These are phyloP conservation scores for Trapa bicornis DNA, from an alignment of 345 rosid genomes.

Conservation along the genomic window DNA sequence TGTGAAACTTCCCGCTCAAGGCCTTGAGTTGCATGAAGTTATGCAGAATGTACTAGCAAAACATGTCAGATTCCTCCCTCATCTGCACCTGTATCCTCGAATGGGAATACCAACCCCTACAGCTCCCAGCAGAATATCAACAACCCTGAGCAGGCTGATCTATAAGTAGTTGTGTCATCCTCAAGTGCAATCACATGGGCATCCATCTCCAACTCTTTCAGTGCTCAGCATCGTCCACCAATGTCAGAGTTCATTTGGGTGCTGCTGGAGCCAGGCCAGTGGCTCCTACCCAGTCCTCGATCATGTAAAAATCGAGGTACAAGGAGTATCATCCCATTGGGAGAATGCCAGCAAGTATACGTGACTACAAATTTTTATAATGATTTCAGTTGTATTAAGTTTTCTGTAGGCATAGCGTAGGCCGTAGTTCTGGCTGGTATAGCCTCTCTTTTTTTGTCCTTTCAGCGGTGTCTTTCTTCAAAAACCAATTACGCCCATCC, in stretches of 20 bases:
- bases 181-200: constrained; percentile 46
- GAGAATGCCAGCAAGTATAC: too few relatives aligned
- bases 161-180: constrained; percentile 51
- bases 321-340: too few relatives aligned
- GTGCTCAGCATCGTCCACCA: constrained; percentile 31
- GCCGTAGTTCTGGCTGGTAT: too few relatives aligned
- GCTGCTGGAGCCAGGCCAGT: not conserved
- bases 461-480: too few relatives aligned
- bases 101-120: constrained; percentile 13
- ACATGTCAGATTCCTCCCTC: constrained; percentile 36
- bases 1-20: constrained; percentile 69
- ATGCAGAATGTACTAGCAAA: constrained; percentile 65
- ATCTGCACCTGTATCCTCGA: constrained; percentile 23
- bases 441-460: too few relatives aligned
- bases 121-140: constrained; percentile 21
- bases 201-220: constrained; percentile 13
- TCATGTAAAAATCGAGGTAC: too few relatives aligned
- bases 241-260: not conserved
- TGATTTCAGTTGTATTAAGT: too few relatives aligned
- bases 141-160: constrained; percentile 30
- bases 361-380: too few relatives aligned
- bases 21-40: constrained; percentile 79
- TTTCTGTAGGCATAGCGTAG: too few relatives aligned
- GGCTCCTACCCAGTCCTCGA: not conserved
- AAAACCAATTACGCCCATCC: too few relatives aligned